These are phyloP conservation scores for Cardamine occulta DNA, from an alignment of 345 rosid genomes.

Conservation along the genomic window DNA sequence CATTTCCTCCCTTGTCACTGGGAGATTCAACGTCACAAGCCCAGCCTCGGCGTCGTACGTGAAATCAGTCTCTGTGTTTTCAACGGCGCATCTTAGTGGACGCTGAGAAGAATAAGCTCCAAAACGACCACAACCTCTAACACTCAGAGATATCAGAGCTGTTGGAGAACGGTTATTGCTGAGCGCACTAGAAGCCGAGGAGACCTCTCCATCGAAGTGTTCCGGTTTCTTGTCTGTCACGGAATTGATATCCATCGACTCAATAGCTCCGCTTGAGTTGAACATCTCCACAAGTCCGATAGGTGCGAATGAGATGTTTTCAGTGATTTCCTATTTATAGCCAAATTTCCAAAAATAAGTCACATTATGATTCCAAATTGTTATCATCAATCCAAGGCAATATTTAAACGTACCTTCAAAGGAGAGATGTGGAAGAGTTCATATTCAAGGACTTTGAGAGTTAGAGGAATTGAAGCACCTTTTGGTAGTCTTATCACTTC, in stretches of 20 bases:
- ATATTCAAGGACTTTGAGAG: conserved; percentile 80
- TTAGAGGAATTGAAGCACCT: conserved; percentile 79
- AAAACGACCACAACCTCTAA: conserved; percentile 75
- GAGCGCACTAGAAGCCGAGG: conserved; percentile 49
- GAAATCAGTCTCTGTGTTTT: conserved; percentile 55
- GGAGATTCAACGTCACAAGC: conserved; percentile 61
- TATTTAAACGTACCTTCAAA: conserved; percentile 50
- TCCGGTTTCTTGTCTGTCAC: conserved; percentile 47
- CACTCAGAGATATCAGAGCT: conserved; percentile 57
- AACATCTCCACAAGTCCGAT: conserved; percentile 92
- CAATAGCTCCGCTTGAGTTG: conserved; percentile 78
- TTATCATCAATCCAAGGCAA: background rate
- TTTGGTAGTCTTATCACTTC: conserved; percentile 73
- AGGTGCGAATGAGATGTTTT: conserved; percentile 72
- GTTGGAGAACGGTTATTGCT: conserved; percentile 53
- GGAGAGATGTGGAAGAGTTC: conserved; percentile 92
- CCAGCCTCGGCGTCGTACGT: conserved; percentile 59
- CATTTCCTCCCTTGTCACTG: conserved; percentile 72
- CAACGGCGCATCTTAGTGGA: conserved; percentile 70
- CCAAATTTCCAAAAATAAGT: background rate
- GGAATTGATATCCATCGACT: conserved; percentile 53
- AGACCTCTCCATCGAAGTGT: conserved; percentile 59
- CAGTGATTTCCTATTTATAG: conserved; percentile 59
- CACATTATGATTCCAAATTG: background rate
- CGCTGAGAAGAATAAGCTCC: conserved; percentile 77